Base-by-base conservation (phyloP, 768 basidiomycete genomes). In the Pisolithus sp. region DNA sequence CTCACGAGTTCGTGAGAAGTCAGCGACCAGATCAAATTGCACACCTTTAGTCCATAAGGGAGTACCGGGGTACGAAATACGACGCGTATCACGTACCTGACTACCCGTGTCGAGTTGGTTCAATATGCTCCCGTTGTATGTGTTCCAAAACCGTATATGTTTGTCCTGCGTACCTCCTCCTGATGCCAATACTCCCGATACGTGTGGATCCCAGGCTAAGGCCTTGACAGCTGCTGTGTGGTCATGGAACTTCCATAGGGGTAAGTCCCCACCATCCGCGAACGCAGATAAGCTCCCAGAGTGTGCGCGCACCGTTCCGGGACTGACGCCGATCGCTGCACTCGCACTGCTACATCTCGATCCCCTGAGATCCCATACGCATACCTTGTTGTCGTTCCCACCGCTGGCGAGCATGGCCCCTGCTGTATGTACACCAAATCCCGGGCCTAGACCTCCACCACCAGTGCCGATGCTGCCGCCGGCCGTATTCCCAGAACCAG, bases 111-210 rank as follows among this genome's bases (percentile, higher is more conserved):
- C 94, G 45, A 93, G 76, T 64, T 93, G 86, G 54, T 79, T 83
- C 53, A 96, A 73, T 81, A 95, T 80, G 21, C 78, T 80, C 28
- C 95, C 96, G 49, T 83, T 91, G 34, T 80, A 73, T 7, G 88
- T 89, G 65, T 99, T 98, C 95, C 96, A 99, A 64, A 96, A 97
- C 53, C 94, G 76, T 42, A 99, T 93, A 64, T 93, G 95, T 69
- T 94, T 95, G 66, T 98, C 96, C 60, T 96, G 93, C n/a, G 95
- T 99, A 7, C 95, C 96, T 9, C 95, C 95, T 5, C 96, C 96
- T 7, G 89, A 93, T 1, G 95, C 96, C 31, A 98, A 71, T 2
- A 97, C 78, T 1, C 93, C 93, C 10, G 85, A 75, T 42, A 95
- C 78, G 69, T 99, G 96, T 6, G 95, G 94, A 67, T 93, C 94